phyloP scores from a whole-genome alignment of 2,329 filamentous ascomycete species.

The Pseudogymnoascus sp. region DNA sequence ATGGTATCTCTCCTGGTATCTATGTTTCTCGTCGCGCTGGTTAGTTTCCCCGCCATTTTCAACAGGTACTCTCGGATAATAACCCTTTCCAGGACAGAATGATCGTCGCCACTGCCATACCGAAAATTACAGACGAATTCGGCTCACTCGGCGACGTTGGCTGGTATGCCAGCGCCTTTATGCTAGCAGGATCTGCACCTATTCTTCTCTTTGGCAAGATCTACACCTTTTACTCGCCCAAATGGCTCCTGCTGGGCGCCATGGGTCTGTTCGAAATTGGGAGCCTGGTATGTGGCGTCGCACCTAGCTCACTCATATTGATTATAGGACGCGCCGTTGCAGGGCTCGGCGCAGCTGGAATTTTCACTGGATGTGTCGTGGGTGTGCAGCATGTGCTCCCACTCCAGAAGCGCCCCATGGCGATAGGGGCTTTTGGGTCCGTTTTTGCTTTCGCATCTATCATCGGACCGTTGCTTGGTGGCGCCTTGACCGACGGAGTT shows the following conservation, averaged over 20 bases:
- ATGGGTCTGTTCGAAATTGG: constrained; percentile 27
- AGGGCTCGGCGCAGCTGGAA: constrained; percentile 23
- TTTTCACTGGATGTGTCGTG: constrained; percentile 25
- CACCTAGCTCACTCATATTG: constrained; percentile 22
- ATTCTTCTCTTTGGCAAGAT: constrained; percentile 21
- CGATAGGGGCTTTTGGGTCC: constrained; percentile 17
- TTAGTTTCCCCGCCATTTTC: not conserved
- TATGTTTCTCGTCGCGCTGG: constrained; percentile 38
- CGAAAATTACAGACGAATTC: constrained; percentile 19
- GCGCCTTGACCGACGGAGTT: constrained; percentile 31
- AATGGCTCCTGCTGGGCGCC: constrained; percentile 21
- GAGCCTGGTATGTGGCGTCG: constrained; percentile 23
- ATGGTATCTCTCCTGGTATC: constrained; percentile 35
- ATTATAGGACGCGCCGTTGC: constrained; percentile 27
- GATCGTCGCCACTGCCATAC: constrained; percentile 14
- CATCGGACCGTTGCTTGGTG: constrained; percentile 29
- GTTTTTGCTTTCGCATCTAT: constrained; percentile 21
- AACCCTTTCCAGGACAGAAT: constrained; percentile 23
- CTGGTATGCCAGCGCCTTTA: constrained; percentile 33
- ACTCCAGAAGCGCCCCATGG: constrained; percentile 16
- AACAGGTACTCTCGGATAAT: not conserved
- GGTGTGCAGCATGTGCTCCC: constrained; percentile 22
- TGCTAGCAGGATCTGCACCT: constrained; percentile 24
- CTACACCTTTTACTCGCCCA: constrained; percentile 24
- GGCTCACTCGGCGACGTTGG: constrained; percentile 17